phyloP scores from a whole-genome alignment of 2,329 filamentous ascomycete genomes.

The Dactylellina haptotyla region DNA sequence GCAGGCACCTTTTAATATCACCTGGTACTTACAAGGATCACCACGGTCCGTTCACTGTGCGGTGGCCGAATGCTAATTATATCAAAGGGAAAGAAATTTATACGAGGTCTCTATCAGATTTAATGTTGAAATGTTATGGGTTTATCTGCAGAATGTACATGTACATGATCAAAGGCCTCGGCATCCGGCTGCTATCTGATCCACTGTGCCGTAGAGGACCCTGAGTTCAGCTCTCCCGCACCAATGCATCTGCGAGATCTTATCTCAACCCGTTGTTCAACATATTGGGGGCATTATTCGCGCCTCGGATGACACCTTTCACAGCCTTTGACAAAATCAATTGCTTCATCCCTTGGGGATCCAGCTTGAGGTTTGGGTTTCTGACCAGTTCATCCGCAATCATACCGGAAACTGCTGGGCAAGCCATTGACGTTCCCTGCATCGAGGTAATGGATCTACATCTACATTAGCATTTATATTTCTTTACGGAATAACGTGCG shows the following conservation, averaged over 20 bases:
- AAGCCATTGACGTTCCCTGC: constrained; percentile 66
- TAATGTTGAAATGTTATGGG: too few relatives aligned
- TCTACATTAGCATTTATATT: constrained; percentile 6
- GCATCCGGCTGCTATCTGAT: too few relatives aligned
- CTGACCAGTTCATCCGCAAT: constrained; percentile 56
- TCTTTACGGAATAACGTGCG: neutral
- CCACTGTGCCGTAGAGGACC: too few relatives aligned
- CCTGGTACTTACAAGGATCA: too few relatives aligned
- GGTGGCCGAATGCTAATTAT: too few relatives aligned
- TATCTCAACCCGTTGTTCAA: constrained; percentile 41
- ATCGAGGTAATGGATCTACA: constrained; percentile 65
- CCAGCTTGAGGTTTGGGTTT: constrained; percentile 51
- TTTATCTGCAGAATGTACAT: too few relatives aligned
- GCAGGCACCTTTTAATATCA: too few relatives aligned
- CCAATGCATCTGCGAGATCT: neutral
- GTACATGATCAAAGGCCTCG: too few relatives aligned
- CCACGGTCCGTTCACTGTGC: too few relatives aligned
- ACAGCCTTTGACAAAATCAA: constrained; percentile 33
- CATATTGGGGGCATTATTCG: constrained; percentile 43
- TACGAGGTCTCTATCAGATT: too few relatives aligned
- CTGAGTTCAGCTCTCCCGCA: neutral
- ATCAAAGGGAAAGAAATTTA: too few relatives aligned
- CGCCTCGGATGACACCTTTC: constrained; percentile 22
- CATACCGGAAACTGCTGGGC: constrained; percentile 61
- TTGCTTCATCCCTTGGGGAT: constrained; percentile 56